A percentile compares a stretch with the other conserved stretches of the same genome.
phyloP scores from a whole-genome alignment of 768 basidiomycete genomes.

The Dendrothele bispora region DNA sequence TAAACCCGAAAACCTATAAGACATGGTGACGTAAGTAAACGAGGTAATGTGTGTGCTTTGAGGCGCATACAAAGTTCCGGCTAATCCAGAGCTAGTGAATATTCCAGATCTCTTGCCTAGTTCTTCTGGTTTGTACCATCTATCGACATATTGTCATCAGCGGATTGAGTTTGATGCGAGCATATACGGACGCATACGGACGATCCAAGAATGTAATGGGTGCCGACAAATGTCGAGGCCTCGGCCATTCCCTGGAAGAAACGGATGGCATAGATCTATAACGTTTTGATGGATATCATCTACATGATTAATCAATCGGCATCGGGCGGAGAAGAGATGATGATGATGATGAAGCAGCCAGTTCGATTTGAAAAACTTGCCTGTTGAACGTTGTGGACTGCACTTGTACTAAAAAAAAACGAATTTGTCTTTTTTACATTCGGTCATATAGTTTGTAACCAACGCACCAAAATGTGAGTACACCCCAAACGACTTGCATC shows the following conservation, averaged over 20 bases:
- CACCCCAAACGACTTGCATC: slow-evolving; percentile 66
- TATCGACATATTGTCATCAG: slow-evolving; percentile 16
- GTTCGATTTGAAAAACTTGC: no score
- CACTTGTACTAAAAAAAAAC: slow-evolving; percentile 45
- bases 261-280: slow-evolving; percentile 64
- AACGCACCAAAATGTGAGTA: slow-evolving; percentile 61
- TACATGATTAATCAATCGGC: not conserved
- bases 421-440: slow-evolving; percentile 5
- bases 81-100: slow-evolving; percentile 63
- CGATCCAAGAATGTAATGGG: slow-evolving; percentile 73
- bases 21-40: not conserved
- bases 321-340: not conserved
- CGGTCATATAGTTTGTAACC: not conserved
- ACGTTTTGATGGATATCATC: not conserved
- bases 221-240: slow-evolving; percentile 75
- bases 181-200: slow-evolving; percentile 31
- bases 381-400: slow-evolving; percentile 55
- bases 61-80: slow-evolving; percentile 64
- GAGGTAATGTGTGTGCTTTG: not conserved
- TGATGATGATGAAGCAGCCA: not conserved
- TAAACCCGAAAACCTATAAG: slow-evolving; percentile 58
- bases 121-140: slow-evolving; percentile 73
- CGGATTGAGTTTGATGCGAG: not conserved
- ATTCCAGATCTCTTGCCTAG: slow-evolving; percentile 72
- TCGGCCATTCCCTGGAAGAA: slow-evolving; percentile 76